Conservation (phyloP, 306 rosid species). For the Rubus idaeus region DNA sequence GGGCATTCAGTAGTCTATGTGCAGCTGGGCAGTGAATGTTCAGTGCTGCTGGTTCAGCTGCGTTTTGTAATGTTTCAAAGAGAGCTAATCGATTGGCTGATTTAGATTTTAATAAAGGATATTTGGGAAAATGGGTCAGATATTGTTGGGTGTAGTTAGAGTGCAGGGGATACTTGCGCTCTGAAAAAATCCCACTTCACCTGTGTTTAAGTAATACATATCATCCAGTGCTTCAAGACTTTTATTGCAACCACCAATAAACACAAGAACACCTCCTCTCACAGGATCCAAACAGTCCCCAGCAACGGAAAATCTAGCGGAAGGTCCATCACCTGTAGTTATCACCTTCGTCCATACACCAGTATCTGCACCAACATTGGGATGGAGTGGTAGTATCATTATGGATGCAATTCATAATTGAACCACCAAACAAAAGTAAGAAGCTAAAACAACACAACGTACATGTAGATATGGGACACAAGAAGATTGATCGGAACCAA, state of each 20-base stretch:
- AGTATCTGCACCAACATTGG: conserved; percentile 57
- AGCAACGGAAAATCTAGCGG: conserved; percentile 92
- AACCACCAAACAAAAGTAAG: conserved; percentile 5
- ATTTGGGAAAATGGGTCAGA: not conserved
- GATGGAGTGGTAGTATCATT: conserved; percentile 20
- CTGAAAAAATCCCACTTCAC: conserved; percentile 37
- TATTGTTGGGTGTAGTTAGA: not conserved
- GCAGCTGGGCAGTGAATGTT: not conserved
- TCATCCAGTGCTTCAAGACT: conserved; percentile 93
- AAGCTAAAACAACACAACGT: not conserved
- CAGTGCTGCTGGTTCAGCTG: too few species aligned
- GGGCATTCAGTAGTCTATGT: not conserved
- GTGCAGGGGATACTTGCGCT: not conserved
- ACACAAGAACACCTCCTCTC: conserved; percentile 77
- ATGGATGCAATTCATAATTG: conserved; percentile 10
- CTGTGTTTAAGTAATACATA: conserved; percentile 89
- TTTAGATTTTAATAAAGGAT: not conserved
- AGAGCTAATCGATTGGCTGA: not conserved
- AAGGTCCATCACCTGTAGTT: conserved; percentile 65
- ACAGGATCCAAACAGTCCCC: conserved; percentile 91
- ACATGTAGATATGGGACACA: not conserved
- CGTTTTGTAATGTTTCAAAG: too few species aligned
- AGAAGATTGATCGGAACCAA: not conserved
- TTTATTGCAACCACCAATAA: conserved; percentile 95
- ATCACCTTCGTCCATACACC: conserved; percentile 80